Conservation (phyloP, 768 basidiomycete genomes). For the Mycena chlorophos region DNA sequence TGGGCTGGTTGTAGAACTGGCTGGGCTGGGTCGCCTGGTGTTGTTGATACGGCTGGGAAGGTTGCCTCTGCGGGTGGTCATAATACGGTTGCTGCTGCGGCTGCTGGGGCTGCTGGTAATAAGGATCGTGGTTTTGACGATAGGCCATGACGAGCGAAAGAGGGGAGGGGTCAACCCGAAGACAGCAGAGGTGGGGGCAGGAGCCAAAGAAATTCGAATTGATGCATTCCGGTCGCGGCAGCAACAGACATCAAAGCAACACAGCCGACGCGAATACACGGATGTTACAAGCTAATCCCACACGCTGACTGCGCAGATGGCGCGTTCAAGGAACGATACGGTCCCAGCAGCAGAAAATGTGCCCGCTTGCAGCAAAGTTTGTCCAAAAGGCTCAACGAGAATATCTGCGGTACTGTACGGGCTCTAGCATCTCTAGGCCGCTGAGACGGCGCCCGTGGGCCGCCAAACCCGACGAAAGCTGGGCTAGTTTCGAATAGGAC, state of each 20-base stretch:
- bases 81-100: slow-evolving; percentile 5
- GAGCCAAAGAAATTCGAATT: slow-evolving; percentile 12
- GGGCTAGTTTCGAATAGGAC: too few species aligned
- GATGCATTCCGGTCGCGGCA: background rate
- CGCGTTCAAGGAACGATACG: background rate
- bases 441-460: too few species aligned
- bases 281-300: background rate
- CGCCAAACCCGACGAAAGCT: too few species aligned
- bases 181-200: slow-evolving; percentile 13
- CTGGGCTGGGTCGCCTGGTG: background rate
- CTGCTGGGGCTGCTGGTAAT: slow-evolving; percentile 35
- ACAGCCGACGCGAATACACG: background rate
- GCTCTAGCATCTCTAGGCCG: too few species aligned
- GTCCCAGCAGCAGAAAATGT: background rate
- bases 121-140: slow-evolving; percentile 54
- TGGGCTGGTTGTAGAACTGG: slow-evolving; percentile 19
- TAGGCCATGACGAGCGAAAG: slow-evolving; percentile 49
- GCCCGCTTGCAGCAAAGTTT: too few species aligned
- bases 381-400: too few species aligned
- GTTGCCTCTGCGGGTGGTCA: slow-evolving; percentile 2
- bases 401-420: too few species aligned
- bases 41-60: slow-evolving; percentile 15
- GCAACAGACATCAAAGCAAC: background rate
- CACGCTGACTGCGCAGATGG: background rate
- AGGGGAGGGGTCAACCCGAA: slow-evolving; percentile 18